A percentile compares a stretch with the other conserved stretches of the same genome.
These are phyloP conservation scores for Earliella scabrosa DNA, from an alignment of 1,284 basidiomycete species.

Conservation along the genomic window DNA sequence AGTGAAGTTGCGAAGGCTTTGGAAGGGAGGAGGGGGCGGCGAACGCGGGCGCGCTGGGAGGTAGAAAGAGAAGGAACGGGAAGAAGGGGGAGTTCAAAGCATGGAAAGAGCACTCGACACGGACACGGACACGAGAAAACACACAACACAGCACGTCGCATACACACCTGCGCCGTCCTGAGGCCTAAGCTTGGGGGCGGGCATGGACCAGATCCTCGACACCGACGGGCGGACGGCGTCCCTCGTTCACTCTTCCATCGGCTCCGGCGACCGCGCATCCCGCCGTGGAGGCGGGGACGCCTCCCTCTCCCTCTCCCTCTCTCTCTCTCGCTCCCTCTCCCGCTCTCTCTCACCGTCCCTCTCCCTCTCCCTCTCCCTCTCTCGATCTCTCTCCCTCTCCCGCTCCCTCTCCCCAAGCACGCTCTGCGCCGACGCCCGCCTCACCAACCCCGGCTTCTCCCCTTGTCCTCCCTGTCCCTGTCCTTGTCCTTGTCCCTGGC, in stretches of 20 bases:
- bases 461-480: too few species aligned
- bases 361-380: constrained; percentile 8
- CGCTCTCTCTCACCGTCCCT: constrained; percentile 4
- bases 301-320: constrained; percentile 17
- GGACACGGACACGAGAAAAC: background rate
- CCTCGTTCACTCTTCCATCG: constrained; percentile 27
- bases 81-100: background rate
- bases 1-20: background rate
- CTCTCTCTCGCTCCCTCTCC: constrained; percentile 13
- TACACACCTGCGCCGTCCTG: background rate
- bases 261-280: constrained; percentile 24
- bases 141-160: background rate
- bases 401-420: constrained; percentile 13
- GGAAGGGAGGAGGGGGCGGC: too few species aligned
- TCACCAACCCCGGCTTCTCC: constrained; percentile 19
- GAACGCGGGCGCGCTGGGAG: background rate
- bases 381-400: constrained; percentile 14
- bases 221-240: too few species aligned
- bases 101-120: constrained; percentile 2
- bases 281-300: constrained; percentile 17
- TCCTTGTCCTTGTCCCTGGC: too few species aligned
- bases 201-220: background rate
- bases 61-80: background rate
- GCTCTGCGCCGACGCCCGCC: constrained; percentile 17
- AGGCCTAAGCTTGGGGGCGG: too few species aligned